These are phyloP conservation scores for Zalerion maritima DNA, from an alignment of 495 filamentous ascomycete species.

Conservation along the genomic window DNA sequence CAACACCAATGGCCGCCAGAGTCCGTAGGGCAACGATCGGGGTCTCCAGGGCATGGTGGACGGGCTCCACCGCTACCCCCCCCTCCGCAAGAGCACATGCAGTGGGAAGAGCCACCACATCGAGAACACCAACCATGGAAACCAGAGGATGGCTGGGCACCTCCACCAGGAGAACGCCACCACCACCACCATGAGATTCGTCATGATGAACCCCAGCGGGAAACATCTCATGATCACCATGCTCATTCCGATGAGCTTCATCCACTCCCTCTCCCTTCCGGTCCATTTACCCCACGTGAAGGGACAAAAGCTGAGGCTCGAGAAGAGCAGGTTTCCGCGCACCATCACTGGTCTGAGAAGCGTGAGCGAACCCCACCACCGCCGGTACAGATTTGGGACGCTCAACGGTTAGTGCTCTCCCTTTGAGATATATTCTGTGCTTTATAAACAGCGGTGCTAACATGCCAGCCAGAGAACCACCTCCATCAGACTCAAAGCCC, in stretches of 20 bases:
- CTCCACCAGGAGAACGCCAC: too few relatives aligned
- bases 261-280: slow-evolving; percentile 15
- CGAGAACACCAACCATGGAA: too few relatives aligned
- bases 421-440: background rate
- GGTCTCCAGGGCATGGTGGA: too few relatives aligned
- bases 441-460: slow-evolving; percentile 15
- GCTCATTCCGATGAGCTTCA: slow-evolving; percentile 10
- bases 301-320: slow-evolving; percentile 22
- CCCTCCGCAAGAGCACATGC: too few relatives aligned
- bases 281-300: slow-evolving; percentile 10
- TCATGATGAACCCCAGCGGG: slow-evolving; percentile 8
- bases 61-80: too few relatives aligned
- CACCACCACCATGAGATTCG: slow-evolving; percentile 4
- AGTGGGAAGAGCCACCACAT: too few relatives aligned
- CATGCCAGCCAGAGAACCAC: slow-evolving; percentile 44
- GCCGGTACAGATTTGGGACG: slow-evolving; percentile 21
- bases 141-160: too few relatives aligned
- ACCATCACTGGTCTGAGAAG: slow-evolving; percentile 14
- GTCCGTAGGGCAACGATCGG: too few relatives aligned
- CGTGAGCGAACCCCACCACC: slow-evolving; percentile 14
- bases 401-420: slow-evolving; percentile 20
- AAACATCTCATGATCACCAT: slow-evolving; percentile 11
- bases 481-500: slow-evolving; percentile 56
- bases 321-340: slow-evolving; percentile 24
- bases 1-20: too few relatives aligned